Evolutionary conservation across 768 basidiomycete genomes (phyloP).

Genomic region (Suillus lakei): DNA sequence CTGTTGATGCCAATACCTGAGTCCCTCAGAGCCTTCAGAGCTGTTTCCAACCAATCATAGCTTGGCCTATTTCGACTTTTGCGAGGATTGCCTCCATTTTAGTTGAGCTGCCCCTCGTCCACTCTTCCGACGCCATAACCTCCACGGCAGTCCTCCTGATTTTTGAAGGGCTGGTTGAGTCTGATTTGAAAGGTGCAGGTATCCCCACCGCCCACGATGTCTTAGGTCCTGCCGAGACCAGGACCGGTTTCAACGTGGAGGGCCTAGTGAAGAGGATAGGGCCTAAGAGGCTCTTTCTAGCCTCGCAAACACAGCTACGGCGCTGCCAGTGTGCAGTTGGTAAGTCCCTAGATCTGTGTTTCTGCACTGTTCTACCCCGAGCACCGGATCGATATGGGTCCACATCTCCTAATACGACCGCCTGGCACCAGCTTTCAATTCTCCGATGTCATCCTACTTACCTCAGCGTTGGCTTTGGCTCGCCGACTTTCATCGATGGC

Average conservation of each 20-base stretch:
- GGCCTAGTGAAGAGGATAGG: not conserved
- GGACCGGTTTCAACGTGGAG: not conserved
- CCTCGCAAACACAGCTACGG: not conserved
- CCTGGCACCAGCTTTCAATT: too few relatives aligned
- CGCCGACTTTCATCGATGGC: too few relatives aligned
- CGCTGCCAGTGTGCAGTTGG: too few relatives aligned
- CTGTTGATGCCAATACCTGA: not conserved
- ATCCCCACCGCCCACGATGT: not conserved
- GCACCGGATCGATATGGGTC: too few relatives aligned
- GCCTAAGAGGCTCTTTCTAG: not conserved
- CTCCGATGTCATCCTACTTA: too few relatives aligned
- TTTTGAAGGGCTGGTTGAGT: not conserved
- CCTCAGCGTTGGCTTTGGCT: too few relatives aligned
- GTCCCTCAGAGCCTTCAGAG: not conserved
- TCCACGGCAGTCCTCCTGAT: not conserved
- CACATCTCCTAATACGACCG: too few relatives aligned
- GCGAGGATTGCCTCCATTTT: not conserved
- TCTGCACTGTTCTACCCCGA: too few relatives aligned
- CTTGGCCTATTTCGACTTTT: not conserved
- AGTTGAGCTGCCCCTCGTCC: not conserved
- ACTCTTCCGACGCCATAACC: not conserved
- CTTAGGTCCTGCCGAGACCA: not conserved
- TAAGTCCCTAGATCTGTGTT: too few relatives aligned
- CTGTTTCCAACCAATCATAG: not conserved
- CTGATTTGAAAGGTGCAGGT: not conserved